Evolutionary conservation across 139 green algal genomes (phyloP).

Genomic region (Picochlorum sp.): DNA sequence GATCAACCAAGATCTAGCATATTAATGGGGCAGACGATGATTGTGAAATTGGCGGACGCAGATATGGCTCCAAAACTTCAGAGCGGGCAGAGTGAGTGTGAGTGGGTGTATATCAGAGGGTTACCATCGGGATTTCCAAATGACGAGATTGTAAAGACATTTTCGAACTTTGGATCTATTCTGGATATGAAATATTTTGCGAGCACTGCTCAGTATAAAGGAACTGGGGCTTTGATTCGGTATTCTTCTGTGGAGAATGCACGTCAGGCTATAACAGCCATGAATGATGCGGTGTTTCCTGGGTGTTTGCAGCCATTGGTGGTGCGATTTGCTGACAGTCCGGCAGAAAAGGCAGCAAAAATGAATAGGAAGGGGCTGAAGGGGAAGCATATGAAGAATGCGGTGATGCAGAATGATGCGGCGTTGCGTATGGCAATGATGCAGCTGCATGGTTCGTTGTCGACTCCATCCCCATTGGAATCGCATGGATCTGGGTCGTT

Average conservation of each 20-base stretch:
- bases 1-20: conserved; percentile 1
- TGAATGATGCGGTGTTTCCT: conserved; percentile 36
- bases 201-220: conserved; percentile 24
- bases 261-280: conserved; percentile 33
- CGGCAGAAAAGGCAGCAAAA: conserved; percentile 56
- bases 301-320: conserved; percentile 38
- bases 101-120: conserved; percentile 17
- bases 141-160: conserved; percentile 3
- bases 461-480: too few relatives aligned
- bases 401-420: neutral
- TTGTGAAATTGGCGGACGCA: conserved; percentile 24
- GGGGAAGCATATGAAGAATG: neutral
- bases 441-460: too few relatives aligned
- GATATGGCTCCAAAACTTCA: conserved; percentile 25
- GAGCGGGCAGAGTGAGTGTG: conserved; percentile 11
- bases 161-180: conserved; percentile 1
- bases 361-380: conserved; percentile 21
- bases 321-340: conserved; percentile 47
- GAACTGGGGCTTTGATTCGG: conserved; percentile 41
- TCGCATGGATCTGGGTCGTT: too few relatives aligned
- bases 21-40: conserved; percentile 10
- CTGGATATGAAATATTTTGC: conserved; percentile 17
- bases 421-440: too few relatives aligned
- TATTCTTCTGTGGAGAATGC: conserved; percentile 39
- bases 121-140: neutral